These are phyloP conservation scores for Leccinellum rugosiceps DNA, from an alignment of 768 basidiomycete genomes.

Conservation along the genomic window DNA sequence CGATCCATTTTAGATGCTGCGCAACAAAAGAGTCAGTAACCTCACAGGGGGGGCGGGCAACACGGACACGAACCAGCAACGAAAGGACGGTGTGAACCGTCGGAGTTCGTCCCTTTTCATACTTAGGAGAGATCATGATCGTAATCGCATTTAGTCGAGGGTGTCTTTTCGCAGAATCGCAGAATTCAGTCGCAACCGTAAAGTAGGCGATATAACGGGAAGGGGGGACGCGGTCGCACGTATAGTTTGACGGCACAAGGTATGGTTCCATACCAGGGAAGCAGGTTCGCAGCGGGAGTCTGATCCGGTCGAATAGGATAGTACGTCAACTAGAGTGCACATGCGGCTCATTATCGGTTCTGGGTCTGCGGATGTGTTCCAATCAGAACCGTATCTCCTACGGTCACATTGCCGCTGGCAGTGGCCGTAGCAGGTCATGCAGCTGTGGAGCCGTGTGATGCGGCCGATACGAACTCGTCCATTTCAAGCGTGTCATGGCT, in stretches of 20 bases:
- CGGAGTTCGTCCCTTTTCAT: constrained; percentile 1
- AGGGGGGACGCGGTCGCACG: background rate
- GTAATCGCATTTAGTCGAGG: background rate
- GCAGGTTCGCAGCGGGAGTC: background rate
- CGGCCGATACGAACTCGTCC: constrained; percentile 4
- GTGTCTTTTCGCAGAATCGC: background rate
- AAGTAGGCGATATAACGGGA: background rate
- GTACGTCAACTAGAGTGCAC: background rate
- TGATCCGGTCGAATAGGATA: background rate
- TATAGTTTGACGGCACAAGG: constrained; percentile 1
- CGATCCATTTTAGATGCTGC: background rate
- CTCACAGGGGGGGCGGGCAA: constrained; percentile 3
- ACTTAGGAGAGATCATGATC: background rate
- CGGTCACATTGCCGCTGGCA: constrained; percentile 1
- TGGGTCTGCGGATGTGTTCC: background rate
- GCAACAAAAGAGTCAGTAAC: constrained; percentile 5
- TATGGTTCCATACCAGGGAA: background rate
- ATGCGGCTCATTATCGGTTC: background rate
- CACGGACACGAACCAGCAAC: background rate
- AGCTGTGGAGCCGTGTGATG: constrained; percentile 19
- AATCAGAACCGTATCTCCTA: background rate
- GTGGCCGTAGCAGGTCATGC: constrained; percentile 8
- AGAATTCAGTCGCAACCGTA: background rate
- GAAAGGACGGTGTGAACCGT: background rate
- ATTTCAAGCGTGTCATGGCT: constrained; percentile 8